Evolutionary conservation across 176 grass and related monocot genomes (phyloP), one percentile per base, ranked within the genome.

Genomic region (Rhynchospora tenuis): DNA sequence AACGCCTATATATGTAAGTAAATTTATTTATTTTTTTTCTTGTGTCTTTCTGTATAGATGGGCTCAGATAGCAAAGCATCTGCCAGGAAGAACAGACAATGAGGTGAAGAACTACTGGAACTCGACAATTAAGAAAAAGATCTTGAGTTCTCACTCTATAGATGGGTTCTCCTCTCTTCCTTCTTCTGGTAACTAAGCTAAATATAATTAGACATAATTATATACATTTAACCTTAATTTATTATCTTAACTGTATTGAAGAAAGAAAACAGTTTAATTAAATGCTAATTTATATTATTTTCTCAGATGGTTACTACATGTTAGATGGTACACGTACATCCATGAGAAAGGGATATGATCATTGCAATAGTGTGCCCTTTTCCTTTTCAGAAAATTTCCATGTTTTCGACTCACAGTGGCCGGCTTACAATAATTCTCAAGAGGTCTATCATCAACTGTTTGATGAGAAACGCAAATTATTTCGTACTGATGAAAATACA

Each of bases 41-140:
- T 24, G n/a, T 20, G 42, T 44, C 17, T 59, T 67, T 24, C 62
- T 66, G n/a, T 84, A 33, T 88, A 98, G 95, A 84, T 98, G 95
- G 95, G 91, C 95, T 52, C 95, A 93, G 90, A 98, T 98, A 60
- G 92, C 95, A 64, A 98, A 98, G 87, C 95, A 98, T 69, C 92
- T 98, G 3, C 95, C 95, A 51, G 95, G 95, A 46, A 91, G 95
- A 81, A 98, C 95, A 44, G 95, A 98, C 86, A 98, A 98, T 46
- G 95, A 98, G 82, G 95, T 98, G 33, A 98, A 98, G 92, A 98
- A 98, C 70, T 98, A 94, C 13, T 98, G 95, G 92, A 98, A 98
- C 84, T 98, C 95, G 52, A 95, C 92, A 70, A 93, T 98, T 59
- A 98, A 98, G 88, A 98, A 98, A 88, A 98, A 98, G 87, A 87